Evolutionary conservation across 2,329 filamentous ascomycete species (phyloP).

Genomic region (Penicillium freii): DNA sequence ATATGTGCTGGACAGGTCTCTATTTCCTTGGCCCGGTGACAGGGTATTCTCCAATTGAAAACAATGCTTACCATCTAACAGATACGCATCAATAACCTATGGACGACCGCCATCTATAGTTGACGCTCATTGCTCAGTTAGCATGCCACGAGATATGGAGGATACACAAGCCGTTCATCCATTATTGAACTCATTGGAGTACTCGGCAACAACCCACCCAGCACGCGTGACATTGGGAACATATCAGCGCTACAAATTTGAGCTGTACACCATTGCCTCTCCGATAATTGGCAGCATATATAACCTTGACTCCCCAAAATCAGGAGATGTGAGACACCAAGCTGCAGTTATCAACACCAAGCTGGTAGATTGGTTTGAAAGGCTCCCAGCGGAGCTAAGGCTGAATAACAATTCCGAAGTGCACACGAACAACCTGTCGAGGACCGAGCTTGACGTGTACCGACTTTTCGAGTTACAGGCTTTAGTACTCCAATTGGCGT

Average conservation of each 20-base stretch:
- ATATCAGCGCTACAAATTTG: not conserved
- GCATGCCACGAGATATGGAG: not conserved
- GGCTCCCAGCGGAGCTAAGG: not conserved
- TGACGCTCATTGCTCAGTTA: not conserved
- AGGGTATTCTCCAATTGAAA: not conserved
- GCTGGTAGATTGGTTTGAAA: not conserved
- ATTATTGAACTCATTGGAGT: not conserved
- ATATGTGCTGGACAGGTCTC: not conserved
- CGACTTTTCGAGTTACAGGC: conserved; percentile 3
- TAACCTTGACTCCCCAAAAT: not conserved
- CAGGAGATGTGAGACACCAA: not conserved
- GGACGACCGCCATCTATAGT: not conserved
- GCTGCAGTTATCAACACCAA: not conserved
- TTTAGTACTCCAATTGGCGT: conserved; percentile 3
- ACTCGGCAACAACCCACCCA: not conserved
- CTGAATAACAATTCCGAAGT: not conserved
- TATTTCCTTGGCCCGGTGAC: not conserved
- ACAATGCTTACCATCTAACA: not conserved
- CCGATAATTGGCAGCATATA: not conserved
- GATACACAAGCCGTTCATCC: not conserved
- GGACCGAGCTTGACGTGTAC: not conserved
- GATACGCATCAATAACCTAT: not conserved
- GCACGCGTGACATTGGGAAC: not conserved
- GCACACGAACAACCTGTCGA: not conserved
- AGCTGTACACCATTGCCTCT: not conserved